Evolutionary conservation across 345 rosid genomes (phyloP).

Genomic region (Lagerstroemia speciosa): DNA sequence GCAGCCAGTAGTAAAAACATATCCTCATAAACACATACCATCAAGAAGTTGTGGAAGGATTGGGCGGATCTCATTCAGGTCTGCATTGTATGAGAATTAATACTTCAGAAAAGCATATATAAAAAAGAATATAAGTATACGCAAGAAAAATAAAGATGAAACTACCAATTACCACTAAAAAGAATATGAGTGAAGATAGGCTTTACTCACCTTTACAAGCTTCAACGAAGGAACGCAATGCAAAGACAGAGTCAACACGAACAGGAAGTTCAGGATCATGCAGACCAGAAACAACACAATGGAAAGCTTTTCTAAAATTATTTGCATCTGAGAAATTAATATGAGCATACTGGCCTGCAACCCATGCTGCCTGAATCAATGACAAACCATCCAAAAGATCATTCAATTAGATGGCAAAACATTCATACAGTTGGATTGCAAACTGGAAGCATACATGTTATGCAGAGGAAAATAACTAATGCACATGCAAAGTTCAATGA

Average conservation of each 20-base stretch:
- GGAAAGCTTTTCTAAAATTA: constrained; percentile 78
- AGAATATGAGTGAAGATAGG: constrained; percentile 4
- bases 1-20: not conserved
- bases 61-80: constrained; percentile 92
- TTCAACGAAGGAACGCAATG: constrained; percentile 84
- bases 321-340: constrained; percentile 69
- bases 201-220: constrained; percentile 65
- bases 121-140: not conserved
- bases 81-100: constrained; percentile 31
- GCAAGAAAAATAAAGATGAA: not conserved
- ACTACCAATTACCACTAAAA: not conserved
- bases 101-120: not conserved
- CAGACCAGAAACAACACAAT: constrained; percentile 80
- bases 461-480: not conserved
- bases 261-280: constrained; percentile 94
- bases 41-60: constrained; percentile 94
- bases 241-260: constrained; percentile 97
- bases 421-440: not conserved
- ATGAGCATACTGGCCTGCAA: constrained; percentile 94
- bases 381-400: not conserved
- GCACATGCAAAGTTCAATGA: not conserved
- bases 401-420: not conserved
- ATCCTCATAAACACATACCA: constrained; percentile 31
- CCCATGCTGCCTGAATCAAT: constrained; percentile 81
- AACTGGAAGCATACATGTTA: not conserved